Evolutionary conservation across 805 yeast species (phyloP).

Genomic region (Metschnikowia lochheadii): DNA sequence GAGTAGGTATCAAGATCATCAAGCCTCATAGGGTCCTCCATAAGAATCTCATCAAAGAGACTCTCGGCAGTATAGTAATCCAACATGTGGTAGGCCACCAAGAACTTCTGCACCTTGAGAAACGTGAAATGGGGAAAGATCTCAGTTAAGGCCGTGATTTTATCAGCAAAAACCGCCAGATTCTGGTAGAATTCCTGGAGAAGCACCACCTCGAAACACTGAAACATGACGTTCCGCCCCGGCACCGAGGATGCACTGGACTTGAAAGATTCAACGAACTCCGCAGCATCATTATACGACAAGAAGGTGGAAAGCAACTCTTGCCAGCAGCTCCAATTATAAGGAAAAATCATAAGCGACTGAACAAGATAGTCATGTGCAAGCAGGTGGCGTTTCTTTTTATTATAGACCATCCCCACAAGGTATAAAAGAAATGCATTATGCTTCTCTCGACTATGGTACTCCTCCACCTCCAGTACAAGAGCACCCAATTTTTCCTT

Average conservation of each 20-base stretch:
- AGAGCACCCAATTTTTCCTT: slow-evolving; percentile 14
- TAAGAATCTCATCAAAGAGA: slow-evolving; percentile 70
- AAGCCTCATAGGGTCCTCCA: slow-evolving; percentile 75
- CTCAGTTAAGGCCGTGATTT: slow-evolving; percentile 45
- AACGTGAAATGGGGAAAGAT: slow-evolving; percentile 72
- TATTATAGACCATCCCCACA: slow-evolving; percentile 62
- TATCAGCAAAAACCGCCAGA: slow-evolving; percentile 46
- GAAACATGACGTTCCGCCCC: slow-evolving; percentile 33
- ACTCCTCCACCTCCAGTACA: slow-evolving; percentile 38
- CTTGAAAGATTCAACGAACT: slow-evolving; percentile 35
- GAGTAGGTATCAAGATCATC: slow-evolving; percentile 93
- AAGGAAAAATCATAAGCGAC: slow-evolving; percentile 68
- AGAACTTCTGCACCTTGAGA: slow-evolving; percentile 75
- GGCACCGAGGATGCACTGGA: slow-evolving; percentile 27
- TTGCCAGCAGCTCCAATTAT: slow-evolving; percentile 92
- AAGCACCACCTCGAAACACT: slow-evolving; percentile 61
- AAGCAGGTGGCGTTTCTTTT: slow-evolving; percentile 52
- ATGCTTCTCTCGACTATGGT: slow-evolving; percentile 24
- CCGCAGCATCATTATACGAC: slow-evolving; percentile 56
- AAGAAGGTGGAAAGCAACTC: slow-evolving; percentile 65
- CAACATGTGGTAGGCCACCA: slow-evolving; percentile 76
- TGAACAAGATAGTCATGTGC: slow-evolving; percentile 62
- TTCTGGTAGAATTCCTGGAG: slow-evolving; percentile 79
- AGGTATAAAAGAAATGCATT: slow-evolving; percentile 65
- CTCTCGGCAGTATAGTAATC: slow-evolving; percentile 79